phyloP scores from a whole-genome alignment of 441 rosid species.

The Euphorbia corollata region DNA sequence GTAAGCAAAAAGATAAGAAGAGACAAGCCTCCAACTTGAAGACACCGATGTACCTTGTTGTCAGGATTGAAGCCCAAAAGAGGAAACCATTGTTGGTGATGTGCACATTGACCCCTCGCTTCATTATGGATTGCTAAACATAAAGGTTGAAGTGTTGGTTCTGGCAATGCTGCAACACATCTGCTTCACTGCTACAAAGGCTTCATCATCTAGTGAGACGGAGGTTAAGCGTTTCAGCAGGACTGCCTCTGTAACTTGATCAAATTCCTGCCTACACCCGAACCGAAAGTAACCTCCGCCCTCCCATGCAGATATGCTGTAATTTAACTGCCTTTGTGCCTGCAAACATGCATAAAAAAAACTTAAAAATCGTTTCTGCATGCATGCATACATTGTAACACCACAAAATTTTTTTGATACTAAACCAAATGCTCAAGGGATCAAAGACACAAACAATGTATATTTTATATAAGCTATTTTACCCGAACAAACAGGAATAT shows the following conservation, averaged over 20 bases:
- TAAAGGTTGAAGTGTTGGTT: background rate
- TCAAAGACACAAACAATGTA: slow-evolving; percentile 1
- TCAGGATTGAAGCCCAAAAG: background rate
- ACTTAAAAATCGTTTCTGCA: too few relatives aligned
- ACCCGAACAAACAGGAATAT: slow-evolving; percentile 41
- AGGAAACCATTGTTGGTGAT: background rate
- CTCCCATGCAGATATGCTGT: slow-evolving; percentile 33
- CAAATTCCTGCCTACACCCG: slow-evolving; percentile 29
- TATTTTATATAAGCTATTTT: background rate
- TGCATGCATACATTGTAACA: too few relatives aligned
- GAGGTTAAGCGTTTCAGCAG: slow-evolving; percentile 24
- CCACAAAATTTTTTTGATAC: too few relatives aligned
- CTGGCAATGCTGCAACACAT: slow-evolving; percentile 28
- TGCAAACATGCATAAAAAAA: too few relatives aligned
- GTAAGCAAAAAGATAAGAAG: background rate
- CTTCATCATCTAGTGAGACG: slow-evolving; percentile 29
- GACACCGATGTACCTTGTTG: too few relatives aligned
- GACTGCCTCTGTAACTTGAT: slow-evolving; percentile 29
- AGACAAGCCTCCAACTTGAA: background rate
- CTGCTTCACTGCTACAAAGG: slow-evolving; percentile 32
- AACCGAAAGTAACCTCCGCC: slow-evolving; percentile 38
- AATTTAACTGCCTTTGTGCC: slow-evolving; percentile 15
- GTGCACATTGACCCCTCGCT: background rate
- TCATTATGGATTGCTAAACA: too few relatives aligned
- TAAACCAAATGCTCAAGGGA: too few relatives aligned